Base-by-base conservation (phyloP, 305 asterid genomes). In the Withania somnifera region DNA sequence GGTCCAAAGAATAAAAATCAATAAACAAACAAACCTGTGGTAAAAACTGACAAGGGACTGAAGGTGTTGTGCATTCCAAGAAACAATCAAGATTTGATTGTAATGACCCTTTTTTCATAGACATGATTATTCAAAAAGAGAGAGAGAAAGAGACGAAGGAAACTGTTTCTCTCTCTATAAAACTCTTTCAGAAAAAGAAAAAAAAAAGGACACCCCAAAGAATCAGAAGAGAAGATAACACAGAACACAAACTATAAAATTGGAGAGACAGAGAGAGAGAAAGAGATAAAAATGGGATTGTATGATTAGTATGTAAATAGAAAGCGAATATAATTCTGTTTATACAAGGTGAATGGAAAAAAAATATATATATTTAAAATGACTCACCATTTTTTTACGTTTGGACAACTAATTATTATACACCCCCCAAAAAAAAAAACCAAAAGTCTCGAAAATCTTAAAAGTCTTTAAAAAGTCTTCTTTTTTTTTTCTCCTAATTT, bases 81-180 rank as follows among this genome's bases (percentile, higher is more conserved):
- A 96, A 92, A 87, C 95, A 84, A 77, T 90, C 93, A 83, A 96
- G 91, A 88, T 96, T 96, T 82, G 99, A 91, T 86, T 90, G 97
- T 86, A 87, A 88, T 86, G 92, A 77, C 81, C 84, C 89, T 88
- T 90, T 89, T 81, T 90, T 90, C 80, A 88, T 56, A 86, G 91
- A 85, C 92, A 86, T 92, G 86, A 63, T 83, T 85, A 69, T 30
- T 47, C 58, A 40, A 47, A 45, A 51, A 6, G 10, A 36, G 3
- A 63, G 0, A 30, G 2, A 63, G 2, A 66, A 22, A 75, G 86
- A 85, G 87, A 81, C 85, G 82, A 84, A 75, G 84, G 60, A 81
- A 85, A 86, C 84, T 84, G 91, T 83, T 81, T 78, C 83, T 86
- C 85, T 90, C 93, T 89, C 97, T 94, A 94, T n/a, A n/a, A n/a